Conservation (phyloP, 108 stramenopile genomes). For the Nitzschia putrida region DNA sequence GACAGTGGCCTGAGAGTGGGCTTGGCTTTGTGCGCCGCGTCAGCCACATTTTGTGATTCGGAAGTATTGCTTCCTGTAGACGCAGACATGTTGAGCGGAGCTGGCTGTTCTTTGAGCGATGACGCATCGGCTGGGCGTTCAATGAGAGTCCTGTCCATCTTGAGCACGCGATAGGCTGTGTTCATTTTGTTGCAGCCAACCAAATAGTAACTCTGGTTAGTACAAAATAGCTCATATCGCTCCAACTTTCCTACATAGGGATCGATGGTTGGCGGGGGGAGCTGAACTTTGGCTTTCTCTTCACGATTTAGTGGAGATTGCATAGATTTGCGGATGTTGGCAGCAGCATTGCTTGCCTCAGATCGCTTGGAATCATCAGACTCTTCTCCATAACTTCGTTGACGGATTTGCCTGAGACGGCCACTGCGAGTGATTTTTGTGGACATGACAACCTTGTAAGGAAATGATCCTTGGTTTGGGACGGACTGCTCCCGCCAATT, state of each 20-base stretch:
- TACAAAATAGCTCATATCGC: constrained; percentile 78
- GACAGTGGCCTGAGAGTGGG: constrained; percentile 61
- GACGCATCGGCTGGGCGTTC: constrained; percentile 51
- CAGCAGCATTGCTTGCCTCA: background rate
- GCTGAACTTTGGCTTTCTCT: background rate
- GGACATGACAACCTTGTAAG: background rate
- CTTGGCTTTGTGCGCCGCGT: constrained; percentile 43
- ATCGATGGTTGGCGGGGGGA: constrained; percentile 43
- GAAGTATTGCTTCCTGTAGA: constrained; percentile 13
- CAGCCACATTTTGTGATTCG: constrained; percentile 20
- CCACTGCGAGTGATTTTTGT: constrained; percentile 19
- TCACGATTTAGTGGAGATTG: background rate
- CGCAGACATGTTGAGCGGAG: constrained; percentile 10
- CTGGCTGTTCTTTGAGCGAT: constrained; percentile 12
- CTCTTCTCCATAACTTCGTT: constrained; percentile 5
- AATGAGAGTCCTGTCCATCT: constrained; percentile 87
- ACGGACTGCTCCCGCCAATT: no score
- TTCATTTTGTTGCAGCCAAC: constrained; percentile 72
- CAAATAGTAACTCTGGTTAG: constrained; percentile 78
- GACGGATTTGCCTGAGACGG: constrained; percentile 16
- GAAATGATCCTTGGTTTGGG: no score
- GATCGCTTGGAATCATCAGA: background rate
- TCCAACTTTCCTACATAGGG: constrained; percentile 77
- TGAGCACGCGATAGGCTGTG: constrained; percentile 70
- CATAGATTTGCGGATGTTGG: background rate